Conservation (phyloP, 192 early-diverging fungal genomes). For the Backusella tarrabulga region DNA sequence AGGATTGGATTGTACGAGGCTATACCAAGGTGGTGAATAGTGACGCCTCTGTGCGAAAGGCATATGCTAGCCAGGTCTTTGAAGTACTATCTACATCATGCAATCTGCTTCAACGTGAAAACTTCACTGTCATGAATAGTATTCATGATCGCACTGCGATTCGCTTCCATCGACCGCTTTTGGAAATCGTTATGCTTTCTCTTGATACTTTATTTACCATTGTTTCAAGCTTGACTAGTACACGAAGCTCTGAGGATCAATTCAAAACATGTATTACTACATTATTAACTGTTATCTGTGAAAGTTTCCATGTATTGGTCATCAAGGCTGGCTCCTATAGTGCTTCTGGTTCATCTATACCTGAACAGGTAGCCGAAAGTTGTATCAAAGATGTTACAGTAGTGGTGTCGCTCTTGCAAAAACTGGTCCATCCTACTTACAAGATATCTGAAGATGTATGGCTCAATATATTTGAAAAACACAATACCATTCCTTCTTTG, state of each 20-base stretch:
- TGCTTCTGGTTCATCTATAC: conserved; percentile 6
- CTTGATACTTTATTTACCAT: conserved; percentile 23
- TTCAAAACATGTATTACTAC: conserved; percentile 1
- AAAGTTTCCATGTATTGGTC: conserved; percentile 24
- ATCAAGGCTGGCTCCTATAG: conserved; percentile 6
- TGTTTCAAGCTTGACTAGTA: not conserved
- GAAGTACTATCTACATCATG: conserved; percentile 5
- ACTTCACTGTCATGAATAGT: conserved; percentile 19
- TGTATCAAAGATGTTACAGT: conserved; percentile 41
- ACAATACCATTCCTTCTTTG: conserved; percentile 37
- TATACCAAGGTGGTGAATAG: not conserved
- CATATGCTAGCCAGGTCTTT: conserved; percentile 17
- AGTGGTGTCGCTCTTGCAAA: conserved; percentile 38
- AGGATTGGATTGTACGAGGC: conserved; percentile 26
- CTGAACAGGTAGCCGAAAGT: conserved; percentile 28
- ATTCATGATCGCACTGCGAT: conserved; percentile 7
- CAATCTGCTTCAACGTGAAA: conserved; percentile 20
- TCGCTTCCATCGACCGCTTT: conserved; percentile 31
- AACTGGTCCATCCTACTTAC: conserved; percentile 38
- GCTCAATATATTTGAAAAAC: conserved; percentile 33
- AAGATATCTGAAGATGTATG: conserved; percentile 34
- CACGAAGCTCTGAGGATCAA: not conserved
- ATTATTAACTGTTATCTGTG: not conserved
- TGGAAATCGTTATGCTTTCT: conserved; percentile 37
- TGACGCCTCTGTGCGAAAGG: conserved; percentile 5